These are phyloP conservation scores for Pisolithus albus DNA, from an alignment of 768 basidiomycete species.

Conservation along the genomic window DNA sequence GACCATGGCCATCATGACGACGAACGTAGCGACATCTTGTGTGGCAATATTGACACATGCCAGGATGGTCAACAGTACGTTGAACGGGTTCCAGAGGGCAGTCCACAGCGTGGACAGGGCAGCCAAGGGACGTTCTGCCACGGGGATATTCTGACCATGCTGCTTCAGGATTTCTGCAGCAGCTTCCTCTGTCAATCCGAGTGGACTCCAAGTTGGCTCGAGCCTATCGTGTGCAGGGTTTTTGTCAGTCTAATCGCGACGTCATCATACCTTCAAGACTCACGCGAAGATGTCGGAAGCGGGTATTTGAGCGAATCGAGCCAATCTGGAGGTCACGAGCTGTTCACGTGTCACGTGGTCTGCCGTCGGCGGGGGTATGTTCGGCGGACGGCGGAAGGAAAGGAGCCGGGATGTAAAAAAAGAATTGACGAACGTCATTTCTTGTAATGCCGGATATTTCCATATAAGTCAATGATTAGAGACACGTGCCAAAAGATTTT, in stretches of 20 bases:
- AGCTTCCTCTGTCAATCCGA: constrained; percentile 18
- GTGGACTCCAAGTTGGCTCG: constrained; percentile 20
- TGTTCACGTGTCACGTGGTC: constrained; percentile 9
- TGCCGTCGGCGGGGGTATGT: neutral
- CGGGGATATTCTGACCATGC: constrained; percentile 24
- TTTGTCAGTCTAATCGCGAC: neutral
- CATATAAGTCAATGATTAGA: neutral
- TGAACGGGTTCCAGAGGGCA: constrained; percentile 32
- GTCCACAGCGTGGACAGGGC: constrained; percentile 23
- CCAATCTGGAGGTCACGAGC: constrained; percentile 17
- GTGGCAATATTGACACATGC: constrained; percentile 29
- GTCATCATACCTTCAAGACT: constrained; percentile 3
- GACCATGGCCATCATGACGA: constrained; percentile 31
- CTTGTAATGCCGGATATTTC: constrained; percentile 8
- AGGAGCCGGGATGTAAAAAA: constrained; percentile 17
- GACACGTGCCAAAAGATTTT: neutral
- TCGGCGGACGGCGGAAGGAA: constrained; percentile 7
- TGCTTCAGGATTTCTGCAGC: constrained; percentile 13
- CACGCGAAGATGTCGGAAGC: constrained; percentile 15
- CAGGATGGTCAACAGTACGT: constrained; percentile 26
- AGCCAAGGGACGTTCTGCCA: constrained; percentile 26
- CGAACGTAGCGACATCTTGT: constrained; percentile 26
- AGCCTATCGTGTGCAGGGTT: constrained; percentile 9
- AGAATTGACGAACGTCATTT: constrained; percentile 16
- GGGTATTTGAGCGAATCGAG: constrained; percentile 21